Evolutionary conservation across 257 asterid species (phyloP).

Genomic region (Euphrasia confusa): DNA sequence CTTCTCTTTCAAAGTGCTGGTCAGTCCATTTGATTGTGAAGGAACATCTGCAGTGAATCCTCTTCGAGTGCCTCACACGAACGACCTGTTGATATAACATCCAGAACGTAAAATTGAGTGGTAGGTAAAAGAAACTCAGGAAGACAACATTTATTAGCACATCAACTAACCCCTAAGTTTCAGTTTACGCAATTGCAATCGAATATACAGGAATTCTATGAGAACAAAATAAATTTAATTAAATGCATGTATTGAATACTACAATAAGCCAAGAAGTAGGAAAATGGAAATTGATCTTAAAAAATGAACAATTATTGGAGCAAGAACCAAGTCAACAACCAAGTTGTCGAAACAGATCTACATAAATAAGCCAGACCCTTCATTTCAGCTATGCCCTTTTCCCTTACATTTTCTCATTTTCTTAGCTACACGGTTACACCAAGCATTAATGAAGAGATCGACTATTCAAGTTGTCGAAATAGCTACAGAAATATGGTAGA

Average conservation of each 20-base stretch:
- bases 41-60: slow-evolving; percentile 54
- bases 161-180: slow-evolving; percentile 10
- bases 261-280: slow-evolving; percentile 5
- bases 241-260: slow-evolving; percentile 3
- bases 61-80: slow-evolving; percentile 52
- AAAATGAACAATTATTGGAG: not conserved
- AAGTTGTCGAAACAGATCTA: slow-evolving; percentile 10
- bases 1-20: slow-evolving; percentile 30
- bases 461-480: not conserved
- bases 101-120: not conserved
- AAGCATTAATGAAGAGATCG: too few species aligned
- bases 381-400: not conserved
- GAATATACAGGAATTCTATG: slow-evolving; percentile 4
- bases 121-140: slow-evolving; percentile 11
- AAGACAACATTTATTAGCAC: slow-evolving; percentile 8
- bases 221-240: not conserved
- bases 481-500: too few species aligned
- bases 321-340: slow-evolving; percentile 15
- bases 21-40: slow-evolving; percentile 53
- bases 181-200: slow-evolving; percentile 9
- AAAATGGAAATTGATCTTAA: slow-evolving; percentile 15
- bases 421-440: too few species aligned
- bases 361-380: not conserved
- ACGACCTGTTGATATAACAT: slow-evolving; percentile 35
- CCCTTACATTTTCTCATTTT: not conserved